phyloP scores from a whole-genome alignment of 768 basidiomycete species.

The Termitomyces eurrhizus region DNA sequence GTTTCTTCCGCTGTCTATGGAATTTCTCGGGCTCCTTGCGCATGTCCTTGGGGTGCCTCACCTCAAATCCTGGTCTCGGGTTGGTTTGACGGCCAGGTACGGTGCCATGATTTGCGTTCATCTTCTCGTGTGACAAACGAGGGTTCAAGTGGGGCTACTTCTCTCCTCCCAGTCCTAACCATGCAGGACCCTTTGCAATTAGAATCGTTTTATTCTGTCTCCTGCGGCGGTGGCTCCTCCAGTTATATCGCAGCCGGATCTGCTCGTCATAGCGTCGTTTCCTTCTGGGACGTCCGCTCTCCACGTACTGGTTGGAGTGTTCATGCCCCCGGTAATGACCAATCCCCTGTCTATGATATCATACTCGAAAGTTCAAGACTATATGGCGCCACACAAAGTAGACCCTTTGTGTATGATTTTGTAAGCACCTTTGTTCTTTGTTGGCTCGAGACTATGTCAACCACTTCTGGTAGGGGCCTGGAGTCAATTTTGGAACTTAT shows the following conservation, averaged over 20 bases:
- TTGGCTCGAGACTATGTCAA: neutral
- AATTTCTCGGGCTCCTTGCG: conserved; percentile 54
- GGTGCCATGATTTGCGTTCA: conserved; percentile 72
- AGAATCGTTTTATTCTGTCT: conserved; percentile 74
- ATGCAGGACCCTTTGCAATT: conserved; percentile 64
- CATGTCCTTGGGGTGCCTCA: conserved; percentile 67
- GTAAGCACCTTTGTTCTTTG: conserved; percentile 26
- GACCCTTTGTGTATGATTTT: conserved; percentile 80
- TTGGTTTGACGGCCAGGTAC: conserved; percentile 77
- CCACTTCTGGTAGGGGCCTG: conserved; percentile 44
- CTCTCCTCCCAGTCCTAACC: conserved; percentile 55
- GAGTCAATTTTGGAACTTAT: conserved; percentile 53
- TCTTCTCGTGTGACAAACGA: conserved; percentile 22
- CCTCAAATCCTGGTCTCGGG: conserved; percentile 72
- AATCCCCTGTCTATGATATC: conserved; percentile 74
- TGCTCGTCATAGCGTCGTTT: conserved; percentile 72
- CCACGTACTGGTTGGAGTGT: conserved; percentile 69
- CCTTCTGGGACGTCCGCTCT: conserved; percentile 77
- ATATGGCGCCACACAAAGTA: conserved; percentile 73
- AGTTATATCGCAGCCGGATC: conserved; percentile 72
- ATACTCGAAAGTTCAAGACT: conserved; percentile 73
- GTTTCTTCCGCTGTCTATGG: conserved; percentile 66
- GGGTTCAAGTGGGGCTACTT: conserved; percentile 19
- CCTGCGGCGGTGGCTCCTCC: conserved; percentile 66
- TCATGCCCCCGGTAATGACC: conserved; percentile 75